Base-by-base conservation (phyloP, 192 early-diverging fungal genomes). In the Coemansia sp. region DNA sequence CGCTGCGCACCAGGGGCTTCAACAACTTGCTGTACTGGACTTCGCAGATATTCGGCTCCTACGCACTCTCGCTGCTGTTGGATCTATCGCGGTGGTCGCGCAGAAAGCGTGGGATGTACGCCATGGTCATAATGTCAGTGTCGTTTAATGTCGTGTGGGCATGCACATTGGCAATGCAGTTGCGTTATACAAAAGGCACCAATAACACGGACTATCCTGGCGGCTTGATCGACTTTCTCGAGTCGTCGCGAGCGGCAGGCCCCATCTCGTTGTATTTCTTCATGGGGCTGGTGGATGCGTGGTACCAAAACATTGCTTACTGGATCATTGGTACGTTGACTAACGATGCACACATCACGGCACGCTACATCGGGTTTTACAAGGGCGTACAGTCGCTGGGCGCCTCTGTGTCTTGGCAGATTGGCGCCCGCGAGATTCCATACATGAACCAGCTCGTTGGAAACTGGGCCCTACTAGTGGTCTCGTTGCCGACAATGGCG, bases 271-370 rank as follows among this genome's bases (percentile, higher is more conserved):
- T 91, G 14, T 95, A 94, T 66, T 84, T 90, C 63, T 84, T 87
- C 64, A 93, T 90, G 73, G 94, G 94, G 36, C 67, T 92, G 34
- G 85, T 84, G 48, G 94, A 95, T 68, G 85, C 94, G 32, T 91
- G 92, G 72, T 93, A 89, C 82, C 94, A 95, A 70, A 87, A 84
- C 64, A 88, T 85, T 19, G 76, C 84, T 0, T 94, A 95, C 87
- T 95, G 92, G 92, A 68, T 95, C 10, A 89, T 95, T 69, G 94
- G 94, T 32, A 87, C 94, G 10, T 81, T 93, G 68, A 91, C 94
- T 14, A 93, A 93, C 74, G 91, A 95, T 69, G 80, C 89, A 12
- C 84, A 84, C n/a, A 81, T 80, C 50, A 79, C 89, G 38, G 87
- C 91, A 11, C 80, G 90, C 46, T 91, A 88, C 69, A 85, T 89